Conservation (phyloP, 192 early-diverging fungal genomes). For the Rhizophagus clarus region DNA sequence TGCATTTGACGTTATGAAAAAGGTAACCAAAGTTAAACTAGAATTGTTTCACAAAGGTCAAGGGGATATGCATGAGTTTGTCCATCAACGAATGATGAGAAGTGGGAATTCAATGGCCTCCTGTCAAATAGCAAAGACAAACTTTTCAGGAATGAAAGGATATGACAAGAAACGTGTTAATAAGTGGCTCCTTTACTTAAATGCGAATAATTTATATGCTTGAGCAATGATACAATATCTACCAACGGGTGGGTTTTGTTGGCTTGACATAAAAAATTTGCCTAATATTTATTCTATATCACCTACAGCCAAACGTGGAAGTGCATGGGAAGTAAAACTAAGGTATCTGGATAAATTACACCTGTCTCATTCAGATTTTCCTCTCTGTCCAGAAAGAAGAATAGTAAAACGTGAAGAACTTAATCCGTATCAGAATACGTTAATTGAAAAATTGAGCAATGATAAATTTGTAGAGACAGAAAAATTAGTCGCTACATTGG, state of each 20-base stretch:
- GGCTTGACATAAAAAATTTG: slow-evolving; percentile 3
- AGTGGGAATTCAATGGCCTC: slow-evolving; percentile 7
- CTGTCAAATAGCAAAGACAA: slow-evolving; percentile 5
- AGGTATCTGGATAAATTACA: no score
- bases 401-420: slow-evolving; percentile 21
- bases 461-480: slow-evolving; percentile 1
- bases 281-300: slow-evolving; percentile 10
- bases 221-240: slow-evolving; percentile 27
- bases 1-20: background rate
- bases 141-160: slow-evolving; percentile 9
- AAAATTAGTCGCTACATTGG: slow-evolving; percentile 13
- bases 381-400: slow-evolving; percentile 11
- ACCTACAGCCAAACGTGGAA: slow-evolving; percentile 15
- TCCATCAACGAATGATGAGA: background rate
- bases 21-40: slow-evolving; percentile 11
- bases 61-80: slow-evolving; percentile 22
- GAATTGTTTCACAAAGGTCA: slow-evolving; percentile 17
- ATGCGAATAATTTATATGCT: slow-evolving; percentile 13
- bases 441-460: background rate
- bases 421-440: slow-evolving; percentile 1
- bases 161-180: background rate
- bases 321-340: slow-evolving; percentile 9
- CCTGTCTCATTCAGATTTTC: background rate
- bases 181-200: background rate
- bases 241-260: slow-evolving; percentile 10